Evolutionary conservation across 2,329 filamentous ascomycete species (phyloP), one percentile per base, ranked within the genome.

Genomic region (Aspergillus sp.): DNA sequence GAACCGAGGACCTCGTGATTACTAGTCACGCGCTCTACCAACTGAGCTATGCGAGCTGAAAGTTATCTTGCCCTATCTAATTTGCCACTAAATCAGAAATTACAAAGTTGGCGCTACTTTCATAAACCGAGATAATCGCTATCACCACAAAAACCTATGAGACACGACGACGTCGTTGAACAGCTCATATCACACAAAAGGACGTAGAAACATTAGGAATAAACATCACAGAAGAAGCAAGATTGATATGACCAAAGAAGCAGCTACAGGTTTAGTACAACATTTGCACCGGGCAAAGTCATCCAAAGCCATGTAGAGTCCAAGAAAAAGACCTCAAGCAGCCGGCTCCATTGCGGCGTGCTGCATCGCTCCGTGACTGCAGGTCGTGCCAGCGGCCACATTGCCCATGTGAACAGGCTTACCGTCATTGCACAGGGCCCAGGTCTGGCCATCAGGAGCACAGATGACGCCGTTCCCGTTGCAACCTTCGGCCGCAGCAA

Each of bases 301-400:
- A 19, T 8, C 9, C 14, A 14, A 9, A 47, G 35, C 7, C 4
- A 17, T 30, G 24, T 13, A 24, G 20, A 32, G 16, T 32, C 38
- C 24, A 14, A 9, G 2, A 13, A 46, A 35, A 7, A 42, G 17
- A 14, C 40, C 40, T 42, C 17, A 36, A 26, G 40, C 40, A 42
- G 40, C 40, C 11, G n/a, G 40, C 17, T 42, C 14, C 40, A 42
- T 42, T 8, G 40, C 14, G 2, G 40, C 40, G 17, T 42, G 51
- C 16, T 60, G 65, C 62, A 52, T 54, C 22, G 19, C 54, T 9
- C 69, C 69, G 10, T 63, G 51, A 1, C 53, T 53, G 54, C 72
- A 75, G 10, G 50, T 48, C 26, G 66, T 74, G 6, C 72, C 72
- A 3, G 65, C 53, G 22, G 72, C 70, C 10, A 74, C 72, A 20